Evolutionary conservation across 2,329 filamentous ascomycete genomes (phyloP).

Genomic region (Pseudogymnoascus sp.): DNA sequence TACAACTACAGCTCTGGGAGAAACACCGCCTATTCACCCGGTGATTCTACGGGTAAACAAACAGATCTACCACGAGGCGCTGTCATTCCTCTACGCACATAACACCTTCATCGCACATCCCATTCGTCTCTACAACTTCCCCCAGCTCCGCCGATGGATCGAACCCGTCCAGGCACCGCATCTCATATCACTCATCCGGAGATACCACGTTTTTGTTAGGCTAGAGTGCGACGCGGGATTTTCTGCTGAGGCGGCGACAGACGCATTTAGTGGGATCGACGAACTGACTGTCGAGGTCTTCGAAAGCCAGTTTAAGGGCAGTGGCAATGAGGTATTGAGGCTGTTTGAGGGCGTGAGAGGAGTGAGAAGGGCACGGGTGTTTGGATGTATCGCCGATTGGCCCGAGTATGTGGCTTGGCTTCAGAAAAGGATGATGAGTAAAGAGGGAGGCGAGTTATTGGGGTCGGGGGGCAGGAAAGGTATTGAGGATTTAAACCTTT

Average conservation of each 20-base stretch:
- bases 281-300: conserved; percentile 42
- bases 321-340: conserved; percentile 34
- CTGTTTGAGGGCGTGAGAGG: conserved; percentile 39
- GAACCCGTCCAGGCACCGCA: conserved; percentile 29
- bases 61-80: conserved; percentile 34
- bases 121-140: conserved; percentile 36
- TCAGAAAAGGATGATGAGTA: conserved; percentile 20
- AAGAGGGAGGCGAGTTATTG: conserved; percentile 6
- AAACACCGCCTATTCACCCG: conserved; percentile 28
- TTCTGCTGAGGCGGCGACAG: conserved; percentile 29
- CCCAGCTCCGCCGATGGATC: conserved; percentile 33
- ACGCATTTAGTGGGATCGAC: conserved; percentile 39
- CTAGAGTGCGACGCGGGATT: conserved; percentile 43
- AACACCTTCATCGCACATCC: conserved; percentile 44
- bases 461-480: not conserved
- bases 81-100: conserved; percentile 38
- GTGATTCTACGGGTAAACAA: conserved; percentile 35
- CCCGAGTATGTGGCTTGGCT: conserved; percentile 25
- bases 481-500: not conserved
- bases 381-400: conserved; percentile 24
- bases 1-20: conserved; percentile 13
- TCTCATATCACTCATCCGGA: conserved; percentile 31
- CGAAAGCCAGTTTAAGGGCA: conserved; percentile 37
- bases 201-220: conserved; percentile 39
- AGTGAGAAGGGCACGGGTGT: conserved; percentile 35